Evolutionary conservation across 441 rosid genomes (phyloP).

Genomic region (Kokia cookei): DNA sequence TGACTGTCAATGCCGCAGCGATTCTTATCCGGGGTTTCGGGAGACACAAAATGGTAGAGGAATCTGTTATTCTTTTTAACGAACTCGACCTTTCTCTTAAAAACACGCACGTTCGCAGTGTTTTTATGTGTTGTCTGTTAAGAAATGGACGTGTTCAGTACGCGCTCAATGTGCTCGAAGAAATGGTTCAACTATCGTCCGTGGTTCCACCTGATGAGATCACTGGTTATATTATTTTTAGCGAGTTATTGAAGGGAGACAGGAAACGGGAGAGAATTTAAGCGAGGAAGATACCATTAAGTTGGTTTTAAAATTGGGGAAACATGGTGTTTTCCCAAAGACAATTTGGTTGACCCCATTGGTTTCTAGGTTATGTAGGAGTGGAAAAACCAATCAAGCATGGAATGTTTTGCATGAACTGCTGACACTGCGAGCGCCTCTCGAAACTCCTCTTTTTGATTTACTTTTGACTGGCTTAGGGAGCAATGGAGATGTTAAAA

Average conservation of each 20-base stretch:
- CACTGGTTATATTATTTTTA: constrained; percentile 43
- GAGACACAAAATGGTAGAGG: constrained; percentile 36
- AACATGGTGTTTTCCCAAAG: constrained; percentile 42
- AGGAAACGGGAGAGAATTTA: constrained; percentile 11
- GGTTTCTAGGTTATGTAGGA: constrained; percentile 39
- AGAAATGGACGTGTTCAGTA: constrained; percentile 28
- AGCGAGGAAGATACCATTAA: constrained; percentile 29
- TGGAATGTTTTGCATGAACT: constrained; percentile 41
- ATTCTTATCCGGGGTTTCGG: constrained; percentile 47
- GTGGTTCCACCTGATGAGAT: constrained; percentile 33
- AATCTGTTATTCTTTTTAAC: constrained; percentile 36
- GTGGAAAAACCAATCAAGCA: constrained; percentile 32
- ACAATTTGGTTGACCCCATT: constrained; percentile 36
- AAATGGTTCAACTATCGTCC: constrained; percentile 53
- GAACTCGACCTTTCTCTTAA: constrained; percentile 26
- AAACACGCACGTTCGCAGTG: constrained; percentile 40
- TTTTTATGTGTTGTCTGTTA: constrained; percentile 24
- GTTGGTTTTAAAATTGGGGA: constrained; percentile 38
- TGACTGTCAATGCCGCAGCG: constrained; percentile 33
- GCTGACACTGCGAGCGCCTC: constrained; percentile 36
- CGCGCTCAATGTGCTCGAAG: constrained; percentile 76
- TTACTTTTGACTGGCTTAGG: constrained; percentile 55
- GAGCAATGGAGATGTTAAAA: constrained; percentile 34
- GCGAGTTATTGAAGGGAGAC: constrained; percentile 23
- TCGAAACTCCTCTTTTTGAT: constrained; percentile 49